These are phyloP conservation scores for Penicillium psychrosexuale DNA, from an alignment of 2,329 filamentous ascomycete species.

Conservation along the genomic window DNA sequence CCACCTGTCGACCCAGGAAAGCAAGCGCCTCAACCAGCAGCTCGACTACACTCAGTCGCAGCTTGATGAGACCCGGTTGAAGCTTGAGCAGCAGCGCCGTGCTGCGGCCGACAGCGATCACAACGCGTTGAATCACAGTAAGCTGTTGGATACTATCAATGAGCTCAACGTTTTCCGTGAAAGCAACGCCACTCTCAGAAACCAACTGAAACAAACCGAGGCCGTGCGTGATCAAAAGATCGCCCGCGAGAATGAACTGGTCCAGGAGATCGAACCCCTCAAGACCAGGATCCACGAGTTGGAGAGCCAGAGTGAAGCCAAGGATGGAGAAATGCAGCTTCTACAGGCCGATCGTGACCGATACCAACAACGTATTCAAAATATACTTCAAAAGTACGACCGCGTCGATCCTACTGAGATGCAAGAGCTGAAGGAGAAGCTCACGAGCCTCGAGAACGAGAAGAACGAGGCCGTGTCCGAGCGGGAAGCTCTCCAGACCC, in stretches of 20 bases:
- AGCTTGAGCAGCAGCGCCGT: slow-evolving; percentile 84
- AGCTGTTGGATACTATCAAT: slow-evolving; percentile 90
- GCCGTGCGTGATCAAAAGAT: slow-evolving; percentile 71
- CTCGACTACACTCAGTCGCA: slow-evolving; percentile 82
- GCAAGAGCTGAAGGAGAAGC: slow-evolving; percentile 78
- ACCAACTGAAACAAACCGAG: slow-evolving; percentile 77
- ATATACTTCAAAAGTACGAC: slow-evolving; percentile 94
- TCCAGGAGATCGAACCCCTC: slow-evolving; percentile 74
- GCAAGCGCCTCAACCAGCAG: slow-evolving; percentile 84
- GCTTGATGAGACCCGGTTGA: slow-evolving; percentile 82
- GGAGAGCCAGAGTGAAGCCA: slow-evolving; percentile 73
- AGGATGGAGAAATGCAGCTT: slow-evolving; percentile 83
- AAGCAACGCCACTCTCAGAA: slow-evolving; percentile 85
- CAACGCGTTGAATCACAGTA: slow-evolving; percentile 74
- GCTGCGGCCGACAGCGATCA: slow-evolving; percentile 70
- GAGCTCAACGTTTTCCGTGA: slow-evolving; percentile 95
- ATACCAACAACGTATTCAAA: slow-evolving; percentile 93
- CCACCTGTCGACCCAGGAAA: slow-evolving; percentile 82
- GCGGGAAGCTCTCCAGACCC: slow-evolving; percentile 59
- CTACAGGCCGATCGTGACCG: slow-evolving; percentile 88
- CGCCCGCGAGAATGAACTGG: slow-evolving; percentile 69
- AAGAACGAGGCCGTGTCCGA: slow-evolving; percentile 60
- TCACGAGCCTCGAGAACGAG: slow-evolving; percentile 64
- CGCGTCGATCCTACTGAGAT: slow-evolving; percentile 91
- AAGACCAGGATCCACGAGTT: slow-evolving; percentile 77